Base-by-base conservation (phyloP, 305 asterid species). In the Nicotiana rustica region DNA sequence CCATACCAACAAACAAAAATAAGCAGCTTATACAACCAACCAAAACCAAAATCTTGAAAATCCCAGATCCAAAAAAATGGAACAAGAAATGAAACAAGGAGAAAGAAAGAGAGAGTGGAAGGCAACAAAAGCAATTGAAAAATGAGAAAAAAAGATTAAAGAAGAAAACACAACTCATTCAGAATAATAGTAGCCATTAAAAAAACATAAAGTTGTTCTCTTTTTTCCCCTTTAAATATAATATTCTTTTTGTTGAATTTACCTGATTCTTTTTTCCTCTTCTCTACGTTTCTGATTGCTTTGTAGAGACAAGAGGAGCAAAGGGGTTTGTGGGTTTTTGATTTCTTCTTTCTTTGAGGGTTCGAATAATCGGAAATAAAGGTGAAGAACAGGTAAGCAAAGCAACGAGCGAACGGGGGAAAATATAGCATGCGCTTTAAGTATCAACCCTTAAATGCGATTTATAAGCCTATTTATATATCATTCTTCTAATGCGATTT, bases 1-100 rank as follows among this genome's bases (percentile, higher is more conserved):
- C 31, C 56, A 68, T 36, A 9, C 77, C 77, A 68, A 68, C 44
- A 67, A 35, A 68, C 76, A 36, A 68, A 68, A 17, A 68, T 68
- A 68, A 67, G 73, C 21, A 66, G 36, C 71, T 66, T 66, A 31
- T 67, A 14, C 66, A 60, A 62, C 4, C 13, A 21, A 68, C 31
- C 52, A 67, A 67, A 62, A 62, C 67, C 13, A 62, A 62, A 67
- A 17, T 68, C 25, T 68, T 68, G 55, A 18, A 18, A 68, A 68
- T 1, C 77, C 31, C 77, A 36, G 31, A 36, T 36, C 56, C 31
- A n/a, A 38, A 36, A 35, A 55, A 55, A 14, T 2, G 49, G 47
- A 38, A 38, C 47, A 38, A 38, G 47, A 38, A 38, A 38, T 38
- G 47, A 38, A 41, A 41, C 49, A 41, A 41, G 49, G 49, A 41